Evolutionary conservation across 176 grass and related monocot species (phyloP), one percentile per base, ranked within the genome.

Genomic region (Ampelocalamus luodianensis): DNA sequence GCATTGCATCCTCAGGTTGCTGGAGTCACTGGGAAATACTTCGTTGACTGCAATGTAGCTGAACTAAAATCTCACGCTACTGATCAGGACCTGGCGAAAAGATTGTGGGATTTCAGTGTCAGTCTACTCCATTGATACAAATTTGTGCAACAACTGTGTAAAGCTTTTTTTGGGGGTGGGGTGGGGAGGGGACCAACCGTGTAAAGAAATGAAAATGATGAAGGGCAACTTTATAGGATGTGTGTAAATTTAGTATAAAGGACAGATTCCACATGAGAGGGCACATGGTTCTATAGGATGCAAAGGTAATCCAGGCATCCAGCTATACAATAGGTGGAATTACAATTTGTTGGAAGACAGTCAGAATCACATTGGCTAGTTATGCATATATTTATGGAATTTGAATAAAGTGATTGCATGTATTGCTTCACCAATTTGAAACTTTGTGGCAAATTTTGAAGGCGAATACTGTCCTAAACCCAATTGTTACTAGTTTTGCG

Each of bases 1-100:
- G 92, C 89, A 13, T 82, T 94, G 76, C 86, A 94, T 94, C 89
- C 92, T 76, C 87, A 91, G 68, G 84, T 89, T 5, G 87, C 49
- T 36, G 92, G 89, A 42, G 84, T 94, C 39, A 85, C 75, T 0
- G 92, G 92, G 23, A 91, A 42, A 70, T 94, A 89, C 56, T 94
- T 94, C 17, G 38, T 45, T 36, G 87, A 90, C 80, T 91, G 84
- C 72, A 85, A 90, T 68, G 39, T 87, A 6, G 38, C 36, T 55
- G 87, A 91, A 51, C 51, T 88, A 2, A 90, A 56, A 40, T 62
- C 69, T 18, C 88, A 85, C 72, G 84, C 89, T 1, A 85, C 78
- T 39, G 87, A 94, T 39, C 24, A 32, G 4, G 71, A 85, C 18
- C 51, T 94, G 1, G 77, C 84, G 12, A 90, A 87, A 68, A 91